Conservation (phyloP, 352 stramenopile species). For the Phytopythium boreale region DNA sequence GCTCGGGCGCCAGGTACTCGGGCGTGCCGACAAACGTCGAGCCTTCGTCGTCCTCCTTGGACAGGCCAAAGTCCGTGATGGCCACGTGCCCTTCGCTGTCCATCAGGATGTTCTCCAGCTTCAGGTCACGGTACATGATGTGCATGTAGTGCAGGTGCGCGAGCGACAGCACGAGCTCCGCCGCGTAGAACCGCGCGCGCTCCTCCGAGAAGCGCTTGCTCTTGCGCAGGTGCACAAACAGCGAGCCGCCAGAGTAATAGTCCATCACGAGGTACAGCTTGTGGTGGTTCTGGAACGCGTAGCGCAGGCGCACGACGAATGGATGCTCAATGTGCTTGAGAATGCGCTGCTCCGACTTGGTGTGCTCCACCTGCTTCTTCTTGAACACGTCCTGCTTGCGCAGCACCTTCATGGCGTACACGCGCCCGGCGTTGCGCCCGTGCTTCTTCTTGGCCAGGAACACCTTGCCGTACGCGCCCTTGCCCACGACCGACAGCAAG, state of each 20-base stretch:
- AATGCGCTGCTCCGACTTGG: conserved; percentile 87
- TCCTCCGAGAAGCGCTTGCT: conserved; percentile 63
- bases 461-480: conserved; percentile 87
- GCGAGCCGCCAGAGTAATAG: conserved; percentile 83
- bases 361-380: conserved; percentile 86
- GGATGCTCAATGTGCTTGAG: conserved; percentile 86
- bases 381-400: conserved; percentile 84
- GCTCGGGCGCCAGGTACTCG: conserved; percentile 82
- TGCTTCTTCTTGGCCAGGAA: conserved; percentile 82
- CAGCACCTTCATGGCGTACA: conserved; percentile 91
- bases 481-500: conserved; percentile 79
- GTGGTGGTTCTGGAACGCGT: conserved; percentile 87
- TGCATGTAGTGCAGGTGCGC: conserved; percentile 83
- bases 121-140: conserved; percentile 90
- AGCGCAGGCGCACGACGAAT: conserved; percentile 86
- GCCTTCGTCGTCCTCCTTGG: conserved; percentile 82
- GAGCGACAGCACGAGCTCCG: conserved; percentile 78
- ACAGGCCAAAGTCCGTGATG: conserved; percentile 88
- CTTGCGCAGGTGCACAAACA: conserved; percentile 86
- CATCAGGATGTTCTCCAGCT: conserved; percentile 91
- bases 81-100: conserved; percentile 78
- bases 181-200: conserved; percentile 82
- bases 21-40: conserved; percentile 83
- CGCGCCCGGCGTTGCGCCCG: conserved; percentile 56
- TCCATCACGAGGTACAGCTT: conserved; percentile 90